These are phyloP conservation scores for Juglanconis sp. DNA, from an alignment of 2,329 filamentous ascomycete species.

Conservation along the genomic window DNA sequence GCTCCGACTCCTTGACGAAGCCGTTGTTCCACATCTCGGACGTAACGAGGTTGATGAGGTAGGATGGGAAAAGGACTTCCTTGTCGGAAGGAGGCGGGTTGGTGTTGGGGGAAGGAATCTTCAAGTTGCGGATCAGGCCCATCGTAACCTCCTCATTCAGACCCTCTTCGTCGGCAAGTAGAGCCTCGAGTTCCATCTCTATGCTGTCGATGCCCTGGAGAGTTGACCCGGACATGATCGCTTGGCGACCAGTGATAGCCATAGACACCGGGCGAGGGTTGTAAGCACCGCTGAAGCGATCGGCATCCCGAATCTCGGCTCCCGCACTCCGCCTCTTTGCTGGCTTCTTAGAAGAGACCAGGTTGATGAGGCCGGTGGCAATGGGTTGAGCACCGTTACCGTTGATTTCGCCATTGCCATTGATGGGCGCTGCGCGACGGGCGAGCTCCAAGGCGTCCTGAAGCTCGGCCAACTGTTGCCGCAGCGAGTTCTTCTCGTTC, in stretches of 20 bases:
- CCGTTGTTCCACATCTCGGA: slow-evolving; percentile 99
- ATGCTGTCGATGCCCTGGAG: slow-evolving; percentile 86
- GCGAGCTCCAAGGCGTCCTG: slow-evolving; percentile 90
- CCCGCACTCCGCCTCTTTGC: slow-evolving; percentile 88
- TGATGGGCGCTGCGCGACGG: slow-evolving; percentile 72
- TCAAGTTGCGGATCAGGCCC: slow-evolving; percentile 92
- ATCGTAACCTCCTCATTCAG: slow-evolving; percentile 96
- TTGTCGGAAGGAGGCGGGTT: slow-evolving; percentile 93
- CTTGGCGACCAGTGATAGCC: slow-evolving; percentile 74
- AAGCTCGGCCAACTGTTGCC: slow-evolving; percentile 83
- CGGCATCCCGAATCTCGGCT: slow-evolving; percentile 77
- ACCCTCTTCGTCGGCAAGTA: slow-evolving; percentile 91
- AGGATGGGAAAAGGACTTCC: slow-evolving; percentile 96
- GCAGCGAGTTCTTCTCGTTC: slow-evolving; percentile 78
- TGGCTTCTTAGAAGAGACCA: slow-evolving; percentile 91
- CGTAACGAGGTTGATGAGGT: slow-evolving; percentile 97
- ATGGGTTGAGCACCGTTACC: slow-evolving; percentile 52
- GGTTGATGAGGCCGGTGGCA: slow-evolving; percentile 82
- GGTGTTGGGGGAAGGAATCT: slow-evolving; percentile 85
- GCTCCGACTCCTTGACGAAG: slow-evolving; percentile 98
- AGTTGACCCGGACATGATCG: slow-evolving; percentile 65
- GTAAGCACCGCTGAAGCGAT: slow-evolving; percentile 88
- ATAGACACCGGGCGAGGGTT: slow-evolving; percentile 95
- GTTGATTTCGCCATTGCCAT: slow-evolving; percentile 60
- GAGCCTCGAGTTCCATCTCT: slow-evolving; percentile 88